Evolutionary conservation across 2,329 filamentous ascomycete species (phyloP).

Genomic region (Colletotrichum tropicale): DNA sequence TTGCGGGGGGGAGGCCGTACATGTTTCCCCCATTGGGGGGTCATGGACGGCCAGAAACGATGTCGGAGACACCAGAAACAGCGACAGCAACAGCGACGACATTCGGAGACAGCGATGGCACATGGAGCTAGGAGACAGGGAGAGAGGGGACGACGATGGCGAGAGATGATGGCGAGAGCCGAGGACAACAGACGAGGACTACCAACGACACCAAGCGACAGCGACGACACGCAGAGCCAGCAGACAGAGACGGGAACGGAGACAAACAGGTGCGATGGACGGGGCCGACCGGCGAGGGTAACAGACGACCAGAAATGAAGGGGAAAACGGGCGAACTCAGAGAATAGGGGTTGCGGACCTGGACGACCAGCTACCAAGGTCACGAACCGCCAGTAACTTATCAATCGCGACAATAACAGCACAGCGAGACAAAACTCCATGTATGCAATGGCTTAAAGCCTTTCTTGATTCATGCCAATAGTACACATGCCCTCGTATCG

Average conservation of each 20-base stretch:
- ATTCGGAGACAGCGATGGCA: background rate
- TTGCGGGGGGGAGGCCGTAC: no score
- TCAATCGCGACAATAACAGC: background rate
- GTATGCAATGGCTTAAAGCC: background rate
- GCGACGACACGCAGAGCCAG: no score
- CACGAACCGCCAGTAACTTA: no score
- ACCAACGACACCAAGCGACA: no score
- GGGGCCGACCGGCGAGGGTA: fast-evolving
- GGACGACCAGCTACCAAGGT: no score
- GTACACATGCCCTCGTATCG: background rate
- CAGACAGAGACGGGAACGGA: background rate
- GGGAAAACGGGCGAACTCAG: background rate
- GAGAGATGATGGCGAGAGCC: no score
- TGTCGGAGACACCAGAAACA: no score
- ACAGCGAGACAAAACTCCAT: fast-evolving
- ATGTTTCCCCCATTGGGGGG: background rate
- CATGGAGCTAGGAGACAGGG: background rate
- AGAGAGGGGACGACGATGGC: background rate
- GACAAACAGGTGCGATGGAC: background rate
- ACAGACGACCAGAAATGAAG: background rate
- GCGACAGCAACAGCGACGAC: no score
- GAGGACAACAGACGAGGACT: no score
- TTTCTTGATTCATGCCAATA: background rate
- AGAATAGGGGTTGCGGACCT: background rate
- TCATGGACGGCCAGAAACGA: no score